Conservation (phyloP, 495 filamentous ascomycete species). For the Penicillium goetzii region DNA sequence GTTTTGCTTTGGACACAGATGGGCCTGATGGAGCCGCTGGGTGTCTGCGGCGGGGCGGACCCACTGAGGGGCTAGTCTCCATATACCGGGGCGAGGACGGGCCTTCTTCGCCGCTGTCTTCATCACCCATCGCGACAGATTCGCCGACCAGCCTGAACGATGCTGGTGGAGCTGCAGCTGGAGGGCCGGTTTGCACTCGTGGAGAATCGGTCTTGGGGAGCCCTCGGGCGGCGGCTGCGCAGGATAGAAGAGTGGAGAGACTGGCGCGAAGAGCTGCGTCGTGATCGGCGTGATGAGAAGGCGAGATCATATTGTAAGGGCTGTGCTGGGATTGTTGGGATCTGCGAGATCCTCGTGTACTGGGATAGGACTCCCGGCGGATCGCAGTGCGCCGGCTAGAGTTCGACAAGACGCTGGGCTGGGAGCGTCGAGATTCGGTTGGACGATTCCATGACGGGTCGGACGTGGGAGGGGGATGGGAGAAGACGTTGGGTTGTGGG, state of each 20-base stretch:
- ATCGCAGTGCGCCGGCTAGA: slow-evolving; percentile 44
- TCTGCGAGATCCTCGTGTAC: slow-evolving; percentile 36
- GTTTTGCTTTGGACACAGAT: slow-evolving; percentile 48
- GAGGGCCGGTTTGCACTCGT: slow-evolving; percentile 27
- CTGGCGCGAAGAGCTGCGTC: slow-evolving; percentile 92
- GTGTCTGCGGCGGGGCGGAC: slow-evolving; percentile 27
- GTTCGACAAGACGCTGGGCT: slow-evolving; percentile 43
- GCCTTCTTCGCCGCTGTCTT: slow-evolving; percentile 37
- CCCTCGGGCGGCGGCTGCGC: slow-evolving; percentile 83
- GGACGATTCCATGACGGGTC: slow-evolving; percentile 53
- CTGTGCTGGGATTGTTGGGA: slow-evolving; percentile 45
- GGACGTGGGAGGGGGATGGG: slow-evolving; percentile 72
- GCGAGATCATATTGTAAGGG: slow-evolving; percentile 67
- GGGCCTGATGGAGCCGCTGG: slow-evolving; percentile 28
- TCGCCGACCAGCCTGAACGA: slow-evolving; percentile 72
- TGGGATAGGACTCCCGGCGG: slow-evolving; percentile 43
- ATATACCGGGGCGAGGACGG: slow-evolving; percentile 21
- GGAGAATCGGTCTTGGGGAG: slow-evolving; percentile 66
- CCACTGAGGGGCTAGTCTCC: slow-evolving; percentile 29
- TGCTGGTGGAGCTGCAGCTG: slow-evolving; percentile 31
- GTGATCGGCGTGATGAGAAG: slow-evolving; percentile 81
- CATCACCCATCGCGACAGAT: slow-evolving; percentile 64
- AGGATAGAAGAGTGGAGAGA: slow-evolving; percentile 91
- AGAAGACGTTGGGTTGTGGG: slow-evolving; percentile 88
- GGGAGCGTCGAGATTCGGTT: slow-evolving; percentile 47